Conservation (phyloP, 176 grass and related monocot genomes). For the Melocanna baccifera region DNA sequence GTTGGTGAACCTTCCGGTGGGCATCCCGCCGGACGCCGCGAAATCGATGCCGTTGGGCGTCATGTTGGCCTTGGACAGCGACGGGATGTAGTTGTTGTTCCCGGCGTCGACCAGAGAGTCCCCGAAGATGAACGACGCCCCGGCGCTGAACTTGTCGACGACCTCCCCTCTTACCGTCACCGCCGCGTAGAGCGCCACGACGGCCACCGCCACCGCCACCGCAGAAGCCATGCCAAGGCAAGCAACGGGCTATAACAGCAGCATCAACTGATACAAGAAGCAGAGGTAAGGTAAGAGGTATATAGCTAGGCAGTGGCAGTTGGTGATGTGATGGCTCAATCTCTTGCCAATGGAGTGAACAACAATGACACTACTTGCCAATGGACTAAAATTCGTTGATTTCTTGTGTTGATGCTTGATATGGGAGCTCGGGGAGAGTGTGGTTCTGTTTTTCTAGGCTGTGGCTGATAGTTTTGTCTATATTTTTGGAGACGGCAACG, state of each 20-base stretch:
- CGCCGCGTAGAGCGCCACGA: slow-evolving; percentile 15
- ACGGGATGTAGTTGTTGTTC: slow-evolving; percentile 88
- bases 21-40: slow-evolving; percentile 63
- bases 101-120: slow-evolving; percentile 93
- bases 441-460: too few species aligned
- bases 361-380: too few species aligned
- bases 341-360: not conserved
- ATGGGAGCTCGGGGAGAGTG: not conserved
- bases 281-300: not conserved
- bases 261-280: not conserved
- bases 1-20: slow-evolving; percentile 94
- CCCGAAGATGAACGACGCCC: slow-evolving; percentile 91
- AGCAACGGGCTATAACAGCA: not conserved
- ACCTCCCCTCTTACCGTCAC: not conserved
- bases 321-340: not conserved
- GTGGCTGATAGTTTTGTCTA: too few species aligned
- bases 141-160: slow-evolving; percentile 12
- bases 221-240: not conserved
- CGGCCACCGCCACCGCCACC: not conserved
- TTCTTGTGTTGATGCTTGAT: not conserved
- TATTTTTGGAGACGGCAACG: too few species aligned
- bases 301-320: not conserved
- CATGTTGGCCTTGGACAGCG: slow-evolving; percentile 82
- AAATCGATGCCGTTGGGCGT: slow-evolving; percentile 93
- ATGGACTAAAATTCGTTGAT: too few species aligned